These are phyloP conservation scores for Schwanniomyces etchellsii DNA, from an alignment of 1,139 yeast genomes.

Conservation along the genomic window DNA sequence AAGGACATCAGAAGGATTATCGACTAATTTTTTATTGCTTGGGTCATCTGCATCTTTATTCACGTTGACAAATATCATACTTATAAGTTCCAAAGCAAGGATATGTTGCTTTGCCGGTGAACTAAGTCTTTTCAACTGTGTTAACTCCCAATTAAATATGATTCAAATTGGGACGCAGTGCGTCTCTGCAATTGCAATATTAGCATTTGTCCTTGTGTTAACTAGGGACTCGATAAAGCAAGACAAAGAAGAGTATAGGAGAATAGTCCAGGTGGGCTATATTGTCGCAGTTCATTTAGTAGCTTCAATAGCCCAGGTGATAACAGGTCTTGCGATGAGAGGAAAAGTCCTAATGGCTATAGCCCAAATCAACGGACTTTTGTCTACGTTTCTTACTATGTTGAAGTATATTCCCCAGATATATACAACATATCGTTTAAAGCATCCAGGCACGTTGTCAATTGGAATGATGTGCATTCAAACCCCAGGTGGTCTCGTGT, in stretches of 20 bases:
- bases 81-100: conserved; percentile 53
- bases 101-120: conserved; percentile 43
- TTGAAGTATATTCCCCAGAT: conserved; percentile 81
- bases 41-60: conserved; percentile 72
- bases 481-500: conserved; percentile 83
- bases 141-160: conserved; percentile 64
- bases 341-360: conserved; percentile 21
- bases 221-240: conserved; percentile 44
- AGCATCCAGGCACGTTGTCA: conserved; percentile 78
- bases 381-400: conserved; percentile 58
- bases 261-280: conserved; percentile 37
- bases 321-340: conserved; percentile 19
- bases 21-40: conserved; percentile 65
- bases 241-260: conserved; percentile 37
- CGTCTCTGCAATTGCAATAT: conserved; percentile 55
- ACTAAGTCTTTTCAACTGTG: conserved; percentile 52
- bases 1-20: conserved; percentile 71
- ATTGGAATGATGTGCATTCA: conserved; percentile 81
- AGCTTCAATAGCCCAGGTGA: conserved; percentile 28
- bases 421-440: conserved; percentile 58
- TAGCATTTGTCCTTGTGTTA: conserved; percentile 46
- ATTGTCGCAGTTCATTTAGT: conserved; percentile 31
- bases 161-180: conserved; percentile 69
- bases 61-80: conserved; percentile 61
- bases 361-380: conserved; percentile 60